These are phyloP conservation scores for Xylaria sp. DNA, from an alignment of 2,329 filamentous ascomycete genomes.

Conservation along the genomic window DNA sequence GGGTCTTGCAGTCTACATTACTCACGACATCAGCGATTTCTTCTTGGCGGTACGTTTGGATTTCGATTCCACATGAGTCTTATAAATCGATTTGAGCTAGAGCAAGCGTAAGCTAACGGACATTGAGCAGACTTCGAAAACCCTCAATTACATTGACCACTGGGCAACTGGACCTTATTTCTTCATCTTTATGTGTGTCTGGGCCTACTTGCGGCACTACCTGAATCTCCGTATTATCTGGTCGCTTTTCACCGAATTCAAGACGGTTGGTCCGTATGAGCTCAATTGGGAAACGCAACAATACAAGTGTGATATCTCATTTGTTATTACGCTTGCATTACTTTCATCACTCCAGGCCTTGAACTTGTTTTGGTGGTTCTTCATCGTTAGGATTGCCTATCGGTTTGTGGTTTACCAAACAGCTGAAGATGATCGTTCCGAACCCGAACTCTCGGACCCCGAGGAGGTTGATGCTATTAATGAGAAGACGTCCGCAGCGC, in stretches of 20 bases:
- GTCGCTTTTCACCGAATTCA: constrained; percentile 80
- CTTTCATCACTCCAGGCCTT: constrained; percentile 76
- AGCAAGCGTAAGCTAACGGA: constrained; percentile 33
- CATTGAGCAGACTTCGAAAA: constrained; percentile 78
- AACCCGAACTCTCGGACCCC: constrained; percentile 71
- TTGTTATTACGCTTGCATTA: constrained; percentile 73
- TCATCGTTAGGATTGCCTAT: constrained; percentile 79
- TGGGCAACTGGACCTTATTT: constrained; percentile 86
- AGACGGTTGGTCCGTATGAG: constrained; percentile 77
- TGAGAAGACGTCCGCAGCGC: constrained; percentile 39
- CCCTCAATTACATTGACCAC: constrained; percentile 88
- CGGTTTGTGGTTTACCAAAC: constrained; percentile 72
- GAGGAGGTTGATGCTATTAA: constrained; percentile 54
- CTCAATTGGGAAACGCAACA: constrained; percentile 80
- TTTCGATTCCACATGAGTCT: neutral
- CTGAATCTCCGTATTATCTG: constrained; percentile 81
- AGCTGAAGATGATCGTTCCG: constrained; percentile 77
- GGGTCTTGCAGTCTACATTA: constrained; percentile 91
- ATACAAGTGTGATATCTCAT: constrained; percentile 79
- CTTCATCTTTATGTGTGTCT: constrained; percentile 80
- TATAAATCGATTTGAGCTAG: neutral
- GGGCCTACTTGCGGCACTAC: constrained; percentile 92
- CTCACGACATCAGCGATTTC: constrained; percentile 94
- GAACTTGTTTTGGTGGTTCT: constrained; percentile 85
- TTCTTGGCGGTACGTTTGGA: constrained; percentile 82